Percentiles rank a stretch among this genome's conserved stretches.
Evolutionary conservation across 257 asterid genomes (phyloP).

Genomic region (Solanum piurae): DNA sequence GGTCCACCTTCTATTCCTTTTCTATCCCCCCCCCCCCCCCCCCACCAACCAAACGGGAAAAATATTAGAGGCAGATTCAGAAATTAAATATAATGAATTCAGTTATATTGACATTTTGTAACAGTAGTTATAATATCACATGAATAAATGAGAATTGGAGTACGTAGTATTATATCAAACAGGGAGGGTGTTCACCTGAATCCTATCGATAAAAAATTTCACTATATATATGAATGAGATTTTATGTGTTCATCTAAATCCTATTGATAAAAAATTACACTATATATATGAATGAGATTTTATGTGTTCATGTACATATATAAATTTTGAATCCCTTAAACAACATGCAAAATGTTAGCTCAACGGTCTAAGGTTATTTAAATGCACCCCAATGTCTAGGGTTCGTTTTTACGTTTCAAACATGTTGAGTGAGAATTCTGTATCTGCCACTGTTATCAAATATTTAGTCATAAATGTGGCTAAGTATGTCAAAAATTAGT

Average conservation of each 20-base stretch:
- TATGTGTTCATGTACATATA: background rate
- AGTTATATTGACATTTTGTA: background rate
- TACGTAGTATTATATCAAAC: background rate
- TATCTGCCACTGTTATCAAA: background rate
- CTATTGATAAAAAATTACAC: background rate
- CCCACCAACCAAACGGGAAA: accelerated
- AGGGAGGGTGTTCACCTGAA: background rate
- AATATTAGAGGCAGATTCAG: background rate
- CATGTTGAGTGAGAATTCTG: background rate
- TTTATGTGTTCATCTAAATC: background rate
- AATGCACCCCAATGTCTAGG: background rate
- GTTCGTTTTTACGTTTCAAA: background rate
- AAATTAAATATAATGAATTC: background rate
- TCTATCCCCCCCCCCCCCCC: background rate
- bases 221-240: background rate
- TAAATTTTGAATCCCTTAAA: background rate
- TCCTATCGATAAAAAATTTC: too few species aligned
- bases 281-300: too few species aligned
- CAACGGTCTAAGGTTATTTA: background rate
- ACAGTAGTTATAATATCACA: background rate
- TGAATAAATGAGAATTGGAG: background rate
- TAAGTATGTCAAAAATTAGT: background rate
- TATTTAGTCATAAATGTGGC: background rate
- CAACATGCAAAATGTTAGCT: background rate
- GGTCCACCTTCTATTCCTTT: too few species aligned